phyloP scores from a whole-genome alignment of 2,329 filamentous ascomycete species.

The Phaeosphaeriaceae sp. region DNA sequence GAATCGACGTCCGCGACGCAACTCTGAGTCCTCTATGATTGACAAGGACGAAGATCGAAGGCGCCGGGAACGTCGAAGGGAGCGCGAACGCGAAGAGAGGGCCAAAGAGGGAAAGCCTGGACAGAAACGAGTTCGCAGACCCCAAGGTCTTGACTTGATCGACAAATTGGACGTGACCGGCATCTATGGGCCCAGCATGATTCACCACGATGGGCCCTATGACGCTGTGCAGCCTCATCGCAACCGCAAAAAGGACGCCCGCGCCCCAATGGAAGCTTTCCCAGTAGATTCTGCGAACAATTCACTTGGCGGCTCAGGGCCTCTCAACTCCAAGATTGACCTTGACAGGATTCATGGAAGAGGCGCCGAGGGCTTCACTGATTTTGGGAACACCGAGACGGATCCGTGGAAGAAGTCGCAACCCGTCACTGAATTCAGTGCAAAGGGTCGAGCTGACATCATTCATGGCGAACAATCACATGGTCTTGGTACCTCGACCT shows the following conservation, averaged over 20 bases:
- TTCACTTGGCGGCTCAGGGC: constrained; percentile 84
- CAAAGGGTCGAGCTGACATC: constrained; percentile 62
- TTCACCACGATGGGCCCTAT: constrained; percentile 97
- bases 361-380: constrained; percentile 83
- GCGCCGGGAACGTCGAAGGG: constrained; percentile 55
- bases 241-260: constrained; percentile 80
- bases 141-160: constrained; percentile 78
- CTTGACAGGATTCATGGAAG: constrained; percentile 87
- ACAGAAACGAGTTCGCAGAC: constrained; percentile 47
- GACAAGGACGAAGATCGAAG: constrained; percentile 67
- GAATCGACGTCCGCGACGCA: constrained; percentile 68
- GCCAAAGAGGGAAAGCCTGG: constrained; percentile 48
- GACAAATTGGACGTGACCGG: constrained; percentile 96
- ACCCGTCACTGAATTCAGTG: constrained; percentile 37
- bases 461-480: constrained; percentile 84
- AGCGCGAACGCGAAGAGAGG: constrained; percentile 59
- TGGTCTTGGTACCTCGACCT: constrained; percentile 91
- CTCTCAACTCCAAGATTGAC: constrained; percentile 80
- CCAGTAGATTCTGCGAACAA: constrained; percentile 93
- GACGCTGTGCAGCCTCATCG: constrained; percentile 95
- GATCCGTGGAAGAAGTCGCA: constrained; percentile 47
- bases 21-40: constrained; percentile 79
- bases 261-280: constrained; percentile 95
- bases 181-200: constrained; percentile 91
- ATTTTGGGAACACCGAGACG: constrained; percentile 63